Conservation (phyloP, 345 rosid species). For the Mercurialis annua region DNA sequence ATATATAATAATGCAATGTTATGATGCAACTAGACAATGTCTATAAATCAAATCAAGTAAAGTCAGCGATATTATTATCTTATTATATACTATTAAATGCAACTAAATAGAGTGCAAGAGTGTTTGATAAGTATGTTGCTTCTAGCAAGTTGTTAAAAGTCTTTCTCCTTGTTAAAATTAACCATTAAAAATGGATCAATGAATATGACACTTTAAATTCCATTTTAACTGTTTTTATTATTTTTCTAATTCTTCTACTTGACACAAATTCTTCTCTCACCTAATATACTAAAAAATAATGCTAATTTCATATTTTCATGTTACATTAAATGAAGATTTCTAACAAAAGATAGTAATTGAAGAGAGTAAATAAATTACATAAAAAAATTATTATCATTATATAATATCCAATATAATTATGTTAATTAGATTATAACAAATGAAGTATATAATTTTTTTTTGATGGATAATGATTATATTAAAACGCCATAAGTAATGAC, state of each 20-base stretch:
- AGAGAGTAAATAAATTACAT: too few relatives aligned
- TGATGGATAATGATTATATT: too few relatives aligned
- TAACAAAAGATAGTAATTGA: too few relatives aligned
- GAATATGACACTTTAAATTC: constrained; percentile 23
- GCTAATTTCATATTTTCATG: too few relatives aligned
- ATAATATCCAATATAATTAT: too few relatives aligned
- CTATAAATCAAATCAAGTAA: constrained; percentile 1
- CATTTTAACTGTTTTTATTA: constrained; percentile 6
- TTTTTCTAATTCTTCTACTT: background rate
- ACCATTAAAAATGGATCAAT: background rate
- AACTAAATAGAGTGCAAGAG: background rate
- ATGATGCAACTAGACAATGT: too few relatives aligned
- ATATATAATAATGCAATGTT: constrained; percentile 1
- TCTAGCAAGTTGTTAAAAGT: constrained; percentile 16
- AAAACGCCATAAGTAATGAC: too few relatives aligned
- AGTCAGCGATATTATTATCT: constrained; percentile 26
- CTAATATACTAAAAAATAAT: too few relatives aligned
- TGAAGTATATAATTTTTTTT: too few relatives aligned
- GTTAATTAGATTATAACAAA: too few relatives aligned
- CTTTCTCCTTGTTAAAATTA: constrained; percentile 8
- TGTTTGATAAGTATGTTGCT: constrained; percentile 13
- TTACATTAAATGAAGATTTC: too few relatives aligned
- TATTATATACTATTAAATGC: background rate
- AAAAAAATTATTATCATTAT: too few relatives aligned
- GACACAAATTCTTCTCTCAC: constrained; percentile 50